phyloP scores from a whole-genome alignment of 164 flowering plant genomes.

The Tinospora cordifolia region DNA sequence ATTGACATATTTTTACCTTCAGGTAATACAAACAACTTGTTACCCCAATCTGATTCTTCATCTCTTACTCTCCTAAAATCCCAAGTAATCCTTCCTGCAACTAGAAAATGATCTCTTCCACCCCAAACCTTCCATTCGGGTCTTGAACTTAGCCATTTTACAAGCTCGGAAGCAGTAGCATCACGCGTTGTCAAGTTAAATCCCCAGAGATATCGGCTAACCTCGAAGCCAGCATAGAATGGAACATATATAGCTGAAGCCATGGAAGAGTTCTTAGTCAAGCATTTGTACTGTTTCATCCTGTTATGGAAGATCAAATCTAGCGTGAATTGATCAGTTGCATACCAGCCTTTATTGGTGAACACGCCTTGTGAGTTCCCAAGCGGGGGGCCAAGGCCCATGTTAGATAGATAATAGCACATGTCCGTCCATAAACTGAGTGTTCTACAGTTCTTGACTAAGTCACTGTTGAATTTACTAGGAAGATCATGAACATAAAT shows the following conservation, averaged over 20 bases:
- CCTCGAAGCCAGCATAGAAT: constrained; percentile 62
- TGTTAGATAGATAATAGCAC: constrained; percentile 43
- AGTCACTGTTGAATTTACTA: constrained; percentile 40
- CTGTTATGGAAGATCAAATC: constrained; percentile 65
- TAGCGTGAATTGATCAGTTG: constrained; percentile 57
- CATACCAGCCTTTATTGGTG: constrained; percentile 48
- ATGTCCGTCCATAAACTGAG: constrained; percentile 48
- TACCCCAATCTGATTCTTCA: constrained; percentile 57
- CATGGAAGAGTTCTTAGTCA: constrained; percentile 44
- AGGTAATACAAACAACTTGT: constrained; percentile 41
- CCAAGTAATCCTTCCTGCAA: constrained; percentile 65
- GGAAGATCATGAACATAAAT: constrained; percentile 56
- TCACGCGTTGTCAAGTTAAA: constrained; percentile 29
- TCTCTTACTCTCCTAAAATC: constrained; percentile 45
- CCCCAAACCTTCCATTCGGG: constrained; percentile 53
- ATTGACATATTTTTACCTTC: constrained; percentile 49
- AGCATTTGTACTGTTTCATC: constrained; percentile 62
- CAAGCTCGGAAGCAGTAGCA: constrained; percentile 27
- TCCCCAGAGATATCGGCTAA: constrained; percentile 47
- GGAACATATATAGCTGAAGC: constrained; percentile 71
- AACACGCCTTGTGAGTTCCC: constrained; percentile 31
- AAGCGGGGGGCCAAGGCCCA: constrained; percentile 50
- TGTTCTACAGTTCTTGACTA: constrained; percentile 42
- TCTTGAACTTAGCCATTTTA: constrained; percentile 35
- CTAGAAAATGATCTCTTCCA: constrained; percentile 68